Conservation (phyloP, 768 basidiomycete species). For the Tulasnella sp. region DNA sequence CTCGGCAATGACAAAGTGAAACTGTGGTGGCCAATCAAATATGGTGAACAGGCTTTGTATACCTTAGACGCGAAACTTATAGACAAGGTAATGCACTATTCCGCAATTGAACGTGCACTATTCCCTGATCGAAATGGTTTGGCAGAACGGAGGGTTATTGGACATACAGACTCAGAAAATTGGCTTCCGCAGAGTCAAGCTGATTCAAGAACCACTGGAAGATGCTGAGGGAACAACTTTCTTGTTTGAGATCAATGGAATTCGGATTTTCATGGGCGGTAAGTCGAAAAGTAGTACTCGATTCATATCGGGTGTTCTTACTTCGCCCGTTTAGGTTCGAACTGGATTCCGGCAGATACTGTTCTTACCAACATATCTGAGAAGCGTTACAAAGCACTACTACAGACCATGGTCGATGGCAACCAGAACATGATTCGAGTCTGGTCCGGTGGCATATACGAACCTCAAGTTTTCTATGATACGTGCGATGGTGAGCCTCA, state of each 20-base stretch:
- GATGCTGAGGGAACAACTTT: conserved; percentile 34
- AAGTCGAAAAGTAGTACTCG: neutral
- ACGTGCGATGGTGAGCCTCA: conserved; percentile 21
- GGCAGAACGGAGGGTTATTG: conserved; percentile 2
- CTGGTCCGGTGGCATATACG: conserved; percentile 36
- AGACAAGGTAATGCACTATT: neutral
- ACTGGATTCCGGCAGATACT: conserved; percentile 33
- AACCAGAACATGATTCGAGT: conserved; percentile 37
- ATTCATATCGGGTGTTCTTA: neutral
- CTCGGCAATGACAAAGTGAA: conserved; percentile 26
- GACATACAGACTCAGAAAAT: conserved; percentile 23
- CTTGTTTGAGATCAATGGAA: conserved; percentile 38
- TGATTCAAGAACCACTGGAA: conserved; percentile 34
- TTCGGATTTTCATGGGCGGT: conserved; percentile 36
- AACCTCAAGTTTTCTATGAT: conserved; percentile 31
- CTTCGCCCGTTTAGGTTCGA: conserved; percentile 21
- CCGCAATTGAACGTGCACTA: neutral
- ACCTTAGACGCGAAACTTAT: conserved; percentile 26
- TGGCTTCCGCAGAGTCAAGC: conserved; percentile 33
- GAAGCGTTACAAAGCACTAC: conserved; percentile 28
- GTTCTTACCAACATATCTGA: conserved; percentile 28
- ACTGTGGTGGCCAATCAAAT: conserved; percentile 34
- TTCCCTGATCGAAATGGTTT: neutral
- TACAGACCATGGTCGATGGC: conserved; percentile 30
- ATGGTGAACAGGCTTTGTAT: conserved; percentile 33